Evolutionary conservation across 2,329 filamentous ascomycete species (phyloP), one percentile per base, ranked within the genome.

Genomic region (Stachybotrys echinatus): DNA sequence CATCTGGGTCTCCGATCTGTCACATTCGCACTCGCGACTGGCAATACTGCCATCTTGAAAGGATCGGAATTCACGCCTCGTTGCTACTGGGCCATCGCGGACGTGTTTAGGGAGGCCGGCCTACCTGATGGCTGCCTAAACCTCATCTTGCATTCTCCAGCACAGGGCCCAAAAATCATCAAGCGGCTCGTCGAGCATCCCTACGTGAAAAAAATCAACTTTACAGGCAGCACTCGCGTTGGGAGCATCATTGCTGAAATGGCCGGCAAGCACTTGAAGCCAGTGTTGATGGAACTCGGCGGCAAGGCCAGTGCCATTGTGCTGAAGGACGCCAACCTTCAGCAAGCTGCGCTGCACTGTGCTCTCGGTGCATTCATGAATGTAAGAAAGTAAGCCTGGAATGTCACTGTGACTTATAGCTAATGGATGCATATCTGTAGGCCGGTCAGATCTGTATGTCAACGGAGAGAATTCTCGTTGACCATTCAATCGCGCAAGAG

Each of bases 371-470:
- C 60, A 0, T 61, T 55, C 45, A 23, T 54, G 12, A 80, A 89
- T 40, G 42, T 51, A 8, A 20, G 40, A 5, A 6, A 31, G 18
- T n/a, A 5, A 12, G 5, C n/a, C 14, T 20, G 18, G 5, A 12
- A 12, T 20, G 12, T 31, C n/a, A n/a, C 12, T 6, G 19, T 5
- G 48, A 23, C 19, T 44, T 37, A 10, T 47, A n/a, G 20, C 14
- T n/a, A 38, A 20, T 19, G 12, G 12, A 17, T 10, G 38, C 19
- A 42, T 14, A 6, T 38, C 19, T 23, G 14, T 42, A 60, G 50
- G 21, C 49, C 20, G 85, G 85, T 1, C 85, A 89, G 69, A 81
- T 88, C 42, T 89, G 85, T 71, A 88, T 88, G 84, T 74, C 77
- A 8, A 87, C 84, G 51, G 49, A 52, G 19, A 48, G 51, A 21